Evolutionary conservation across 495 filamentous ascomycete genomes (phyloP).

Genomic region (Chaetomium cochliodes): DNA sequence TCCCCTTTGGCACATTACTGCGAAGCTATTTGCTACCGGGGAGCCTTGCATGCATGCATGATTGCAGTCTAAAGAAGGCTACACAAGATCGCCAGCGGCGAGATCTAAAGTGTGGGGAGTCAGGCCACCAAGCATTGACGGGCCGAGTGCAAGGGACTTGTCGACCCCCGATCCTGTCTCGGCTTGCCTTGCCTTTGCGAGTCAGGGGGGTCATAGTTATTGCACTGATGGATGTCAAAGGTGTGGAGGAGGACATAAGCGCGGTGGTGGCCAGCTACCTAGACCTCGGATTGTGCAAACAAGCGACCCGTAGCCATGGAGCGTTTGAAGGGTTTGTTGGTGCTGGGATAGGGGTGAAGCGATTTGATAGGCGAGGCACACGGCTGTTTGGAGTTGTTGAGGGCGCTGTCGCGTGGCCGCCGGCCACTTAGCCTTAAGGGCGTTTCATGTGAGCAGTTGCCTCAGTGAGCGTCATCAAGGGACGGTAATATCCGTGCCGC

Average conservation of each 20-base stretch:
- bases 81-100: constrained; percentile 11
- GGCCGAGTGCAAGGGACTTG: background rate
- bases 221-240: background rate
- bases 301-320: background rate
- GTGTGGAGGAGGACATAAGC: background rate
- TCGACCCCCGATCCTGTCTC: background rate
- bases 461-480: background rate
- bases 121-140: constrained; percentile 9
- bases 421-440: background rate
- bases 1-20: background rate
- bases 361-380: background rate
- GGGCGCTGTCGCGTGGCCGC: background rate
- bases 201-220: constrained; percentile 1
- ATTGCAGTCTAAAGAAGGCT: constrained; percentile 4
- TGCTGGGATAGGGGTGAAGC: background rate
- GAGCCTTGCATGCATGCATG: background rate
- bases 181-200: background rate
- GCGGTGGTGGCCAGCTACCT: background rate
- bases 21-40: background rate
- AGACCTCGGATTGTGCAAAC: background rate
- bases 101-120: constrained; percentile 12
- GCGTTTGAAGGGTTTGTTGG: background rate
- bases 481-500: background rate
- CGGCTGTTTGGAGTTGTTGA: background rate
- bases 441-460: constrained; percentile 8